Base-by-base conservation (phyloP, 108 stramenopile genomes). In the Seminavis robusta region DNA sequence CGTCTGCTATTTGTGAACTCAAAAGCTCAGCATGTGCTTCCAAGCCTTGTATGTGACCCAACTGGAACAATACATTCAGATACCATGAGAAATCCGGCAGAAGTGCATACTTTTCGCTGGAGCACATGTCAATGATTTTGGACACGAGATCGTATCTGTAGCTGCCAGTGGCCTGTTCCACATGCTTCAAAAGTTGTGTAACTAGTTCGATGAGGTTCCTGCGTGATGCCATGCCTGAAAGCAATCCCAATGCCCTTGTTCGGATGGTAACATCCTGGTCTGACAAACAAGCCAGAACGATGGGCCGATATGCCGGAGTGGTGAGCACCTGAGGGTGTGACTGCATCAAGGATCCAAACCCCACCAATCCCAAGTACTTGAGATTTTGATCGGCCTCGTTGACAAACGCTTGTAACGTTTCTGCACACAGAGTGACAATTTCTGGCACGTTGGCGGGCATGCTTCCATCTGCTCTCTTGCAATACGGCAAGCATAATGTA, bases 191-290 rank as follows among this genome's bases (percentile, higher is more conserved):
- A 10, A 99, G 61, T 55, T 97, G 91, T n/a, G 74, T 68, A 24
- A 99, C 94, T 8, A 99, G 67, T 47, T 98, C 98, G 19, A 80
- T 72, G 31, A 99, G 68, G 56, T 95, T 98, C 25, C 86, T 79
- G 41, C 87, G 83, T 2, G 98, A 94, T 5, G 95, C 92, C 94
- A 99, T 94, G 19, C 95, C 94, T 8, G 79, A 80, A 10, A 99
- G 68, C 41, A 99, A 83, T 52, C 96, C 95, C 47, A 99, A 69
- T 0, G 98, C 95, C 36, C 95, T 63, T 8, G 92, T 90, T 11
- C 98, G 93, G 57, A 99, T 97, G 21, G 98, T 99, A 10, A 98
- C 89, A 73, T 99, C 98, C 7, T 97, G 97, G 63, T 99, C 98
- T 33, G 74, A 71, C 15, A 99, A 81, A 66, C 98, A 99, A 23